Conservation (phyloP, 208 protist species). For the Acanthamoeba sp. region DNA sequence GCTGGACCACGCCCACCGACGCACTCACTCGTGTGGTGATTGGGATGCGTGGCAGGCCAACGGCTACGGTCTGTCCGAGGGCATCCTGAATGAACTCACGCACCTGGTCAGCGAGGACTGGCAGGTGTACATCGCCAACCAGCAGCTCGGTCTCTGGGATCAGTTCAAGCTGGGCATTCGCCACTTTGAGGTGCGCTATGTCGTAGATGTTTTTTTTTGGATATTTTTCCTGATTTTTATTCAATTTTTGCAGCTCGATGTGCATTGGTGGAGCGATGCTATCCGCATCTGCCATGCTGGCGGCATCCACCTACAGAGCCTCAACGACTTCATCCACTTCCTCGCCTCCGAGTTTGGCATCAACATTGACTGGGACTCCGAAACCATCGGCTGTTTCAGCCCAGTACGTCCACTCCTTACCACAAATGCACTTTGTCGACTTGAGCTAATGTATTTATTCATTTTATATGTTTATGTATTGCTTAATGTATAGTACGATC, state of each 20-base stretch:
- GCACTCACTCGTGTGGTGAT: not conserved
- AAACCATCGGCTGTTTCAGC: conserved; percentile 59
- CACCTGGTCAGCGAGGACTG: conserved; percentile 4
- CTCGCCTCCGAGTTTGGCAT: not conserved
- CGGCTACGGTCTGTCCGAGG: conserved; percentile 29
- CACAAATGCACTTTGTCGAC: too few relatives aligned
- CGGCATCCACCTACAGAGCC: conserved; percentile 3
- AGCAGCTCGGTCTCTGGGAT: conserved; percentile 34
- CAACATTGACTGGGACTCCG: conserved; percentile 19
- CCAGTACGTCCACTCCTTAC: not conserved
- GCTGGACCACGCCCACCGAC: not conserved
- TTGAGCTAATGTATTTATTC: too few relatives aligned
- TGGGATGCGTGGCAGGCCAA: not conserved
- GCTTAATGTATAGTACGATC: too few relatives aligned
- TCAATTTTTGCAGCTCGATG: not conserved
- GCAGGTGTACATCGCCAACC: conserved; percentile 50
- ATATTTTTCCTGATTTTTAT: too few relatives aligned
- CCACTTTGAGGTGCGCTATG: conserved; percentile 9
- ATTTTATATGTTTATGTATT: too few relatives aligned
- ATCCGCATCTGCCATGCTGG: conserved; percentile 41
- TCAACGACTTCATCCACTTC: conserved; percentile 40
- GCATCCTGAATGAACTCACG: not conserved
- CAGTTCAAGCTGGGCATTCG: conserved; percentile 54
- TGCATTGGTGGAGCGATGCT: not conserved
- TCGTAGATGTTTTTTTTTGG: not conserved